Conservation (phyloP, 169 alveolate genomes). For the Babesia ovis region DNA sequence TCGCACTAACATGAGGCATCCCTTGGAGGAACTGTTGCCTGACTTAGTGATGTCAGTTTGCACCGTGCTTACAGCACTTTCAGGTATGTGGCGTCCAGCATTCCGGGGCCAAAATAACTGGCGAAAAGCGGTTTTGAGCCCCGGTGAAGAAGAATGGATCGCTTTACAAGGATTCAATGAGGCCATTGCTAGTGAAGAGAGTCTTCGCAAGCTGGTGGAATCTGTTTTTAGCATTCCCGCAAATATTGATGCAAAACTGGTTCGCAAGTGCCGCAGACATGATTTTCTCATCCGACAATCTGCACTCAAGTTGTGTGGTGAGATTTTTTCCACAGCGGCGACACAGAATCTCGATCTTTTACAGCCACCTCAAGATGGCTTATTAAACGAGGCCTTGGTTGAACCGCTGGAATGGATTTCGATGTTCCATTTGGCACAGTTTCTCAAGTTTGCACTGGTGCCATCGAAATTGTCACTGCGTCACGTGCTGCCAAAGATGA, state of each 20-base stretch:
- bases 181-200: constrained; percentile 62
- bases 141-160: constrained; percentile 70
- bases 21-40: constrained; percentile 24
- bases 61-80: constrained; percentile 29
- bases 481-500: constrained; percentile 2
- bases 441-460: constrained; percentile 44
- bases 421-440: constrained; percentile 56
- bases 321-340: constrained; percentile 14
- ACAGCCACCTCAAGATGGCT: neutral
- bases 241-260: constrained; percentile 14
- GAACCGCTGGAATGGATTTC: constrained; percentile 58
- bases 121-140: constrained; percentile 64
- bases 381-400: constrained; percentile 31
- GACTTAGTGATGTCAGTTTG: constrained; percentile 15
- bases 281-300: constrained; percentile 55
- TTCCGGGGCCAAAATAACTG: constrained; percentile 23
- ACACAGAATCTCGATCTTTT: constrained; percentile 10
- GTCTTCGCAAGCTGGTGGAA: constrained; percentile 47
- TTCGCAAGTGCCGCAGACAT: constrained; percentile 35
- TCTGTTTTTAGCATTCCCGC: constrained; percentile 54
- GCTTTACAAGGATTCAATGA: constrained; percentile 65
- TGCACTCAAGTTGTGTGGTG: constrained; percentile 51
- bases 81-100: constrained; percentile 50
- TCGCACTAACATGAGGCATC: constrained; percentile 10
- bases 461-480: constrained; percentile 41